Conservation (phyloP, 1,284 basidiomycete genomes). For the Ceratobasidium theobromae region DNA sequence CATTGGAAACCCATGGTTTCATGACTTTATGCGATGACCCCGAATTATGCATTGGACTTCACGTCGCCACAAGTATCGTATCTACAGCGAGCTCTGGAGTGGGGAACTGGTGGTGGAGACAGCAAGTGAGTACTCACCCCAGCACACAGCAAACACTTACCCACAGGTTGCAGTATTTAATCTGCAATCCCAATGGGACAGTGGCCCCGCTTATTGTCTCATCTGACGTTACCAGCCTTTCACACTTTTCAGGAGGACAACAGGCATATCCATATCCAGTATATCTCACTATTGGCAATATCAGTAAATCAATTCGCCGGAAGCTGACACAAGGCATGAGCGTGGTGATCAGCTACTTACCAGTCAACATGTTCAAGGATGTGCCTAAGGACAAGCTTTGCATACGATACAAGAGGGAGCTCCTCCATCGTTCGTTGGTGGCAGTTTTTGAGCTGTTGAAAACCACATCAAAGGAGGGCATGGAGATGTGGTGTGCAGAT, state of each 20-base stretch:
- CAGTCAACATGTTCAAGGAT: background rate
- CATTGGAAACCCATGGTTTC: too few species aligned
- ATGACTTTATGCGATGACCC: too few species aligned
- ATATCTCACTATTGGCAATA: conserved; percentile 30
- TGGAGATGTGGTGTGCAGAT: conserved; percentile 36
- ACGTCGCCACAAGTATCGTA: background rate
- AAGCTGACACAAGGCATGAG: background rate
- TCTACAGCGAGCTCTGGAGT: conserved; percentile 28
- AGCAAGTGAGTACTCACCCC: conserved; percentile 18
- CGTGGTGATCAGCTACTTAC: conserved; percentile 17
- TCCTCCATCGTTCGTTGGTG: conserved; percentile 35
- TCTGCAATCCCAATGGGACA: background rate
- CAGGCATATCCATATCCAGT: conserved; percentile 32
- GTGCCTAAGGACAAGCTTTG: background rate
- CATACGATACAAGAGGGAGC: conserved; percentile 4
- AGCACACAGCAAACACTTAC: background rate
- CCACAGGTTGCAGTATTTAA: conserved; percentile 1
- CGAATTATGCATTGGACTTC: conserved; percentile 19
- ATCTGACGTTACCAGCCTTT: conserved; percentile 30
- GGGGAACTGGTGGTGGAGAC: conserved; percentile 33
- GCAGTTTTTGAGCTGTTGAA: conserved; percentile 30
- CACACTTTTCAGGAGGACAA: conserved; percentile 23
- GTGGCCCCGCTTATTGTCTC: conserved; percentile 31
- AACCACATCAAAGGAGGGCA: conserved; percentile 25
- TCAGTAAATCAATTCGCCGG: conserved; percentile 10